A percentile compares a stretch with the other conserved stretches of the same genome.
phyloP scores from a whole-genome alignment of 495 filamentous ascomycete species.

The Tuber magnatum region DNA sequence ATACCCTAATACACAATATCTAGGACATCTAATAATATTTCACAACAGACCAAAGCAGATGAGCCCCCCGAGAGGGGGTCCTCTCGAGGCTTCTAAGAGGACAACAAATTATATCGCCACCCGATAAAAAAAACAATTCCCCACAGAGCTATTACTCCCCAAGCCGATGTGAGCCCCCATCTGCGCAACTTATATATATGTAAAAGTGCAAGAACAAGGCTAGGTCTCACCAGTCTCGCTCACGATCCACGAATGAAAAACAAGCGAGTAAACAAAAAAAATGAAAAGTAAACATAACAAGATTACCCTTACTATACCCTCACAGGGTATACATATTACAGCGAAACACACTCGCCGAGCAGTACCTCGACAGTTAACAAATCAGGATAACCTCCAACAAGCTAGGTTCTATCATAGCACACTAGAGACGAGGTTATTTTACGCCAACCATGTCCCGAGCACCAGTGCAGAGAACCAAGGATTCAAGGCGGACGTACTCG shows the following conservation, averaged over 20 bases:
- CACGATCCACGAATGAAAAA: background rate
- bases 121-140: background rate
- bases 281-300: background rate
- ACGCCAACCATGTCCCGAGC: background rate
- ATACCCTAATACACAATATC: background rate
- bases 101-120: background rate
- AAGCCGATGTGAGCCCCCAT: background rate
- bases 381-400: background rate
- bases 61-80: background rate
- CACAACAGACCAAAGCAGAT: background rate
- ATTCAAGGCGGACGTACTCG: background rate
- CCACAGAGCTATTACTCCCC: background rate
- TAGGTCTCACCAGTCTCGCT: background rate
- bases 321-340: background rate
- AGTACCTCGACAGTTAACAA: background rate
- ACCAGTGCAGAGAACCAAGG: background rate
- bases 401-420: background rate
- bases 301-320: background rate
- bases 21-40: background rate
- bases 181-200: background rate
- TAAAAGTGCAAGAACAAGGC: background rate
- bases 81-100: background rate
- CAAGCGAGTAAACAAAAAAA: background rate
- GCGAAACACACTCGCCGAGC: background rate
- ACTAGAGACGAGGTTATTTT: background rate